Evolutionary conservation across 2,329 filamentous ascomycete genomes (phyloP).

Genomic region (Chalaropsis thielavioides): DNA sequence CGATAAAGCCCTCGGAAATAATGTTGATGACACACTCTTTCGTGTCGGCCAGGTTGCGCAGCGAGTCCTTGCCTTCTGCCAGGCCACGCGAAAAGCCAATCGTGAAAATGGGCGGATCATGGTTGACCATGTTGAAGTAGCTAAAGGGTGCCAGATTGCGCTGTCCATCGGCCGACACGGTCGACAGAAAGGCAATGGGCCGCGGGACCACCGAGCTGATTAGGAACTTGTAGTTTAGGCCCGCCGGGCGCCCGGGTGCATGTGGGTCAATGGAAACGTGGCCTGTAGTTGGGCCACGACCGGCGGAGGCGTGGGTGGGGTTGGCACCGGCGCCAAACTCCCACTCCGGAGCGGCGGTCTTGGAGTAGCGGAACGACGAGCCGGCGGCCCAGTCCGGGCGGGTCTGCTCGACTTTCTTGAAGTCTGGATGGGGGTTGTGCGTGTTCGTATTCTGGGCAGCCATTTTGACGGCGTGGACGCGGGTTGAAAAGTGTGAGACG

Average conservation of each 20-base stretch:
- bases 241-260: conserved; percentile 48
- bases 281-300: conserved; percentile 26
- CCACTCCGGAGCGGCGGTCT: conserved; percentile 54
- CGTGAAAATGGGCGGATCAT: conserved; percentile 75
- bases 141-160: conserved; percentile 75
- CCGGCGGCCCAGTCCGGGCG: conserved; percentile 45
- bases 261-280: conserved; percentile 76
- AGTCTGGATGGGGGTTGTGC: conserved; percentile 59
- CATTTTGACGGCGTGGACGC: conserved; percentile 5
- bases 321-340: conserved; percentile 52
- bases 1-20: conserved; percentile 68
- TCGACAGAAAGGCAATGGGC: conserved; percentile 55
- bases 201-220: conserved; percentile 73
- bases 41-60: conserved; percentile 57
- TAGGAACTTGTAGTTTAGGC: conserved; percentile 81
- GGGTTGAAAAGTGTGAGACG: conserved; percentile 19
- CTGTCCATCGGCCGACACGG: conserved; percentile 43
- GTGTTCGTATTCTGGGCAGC: conserved; percentile 29
- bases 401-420: conserved; percentile 54
- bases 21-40: conserved; percentile 77
- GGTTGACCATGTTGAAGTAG: conserved; percentile 70
- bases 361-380: conserved; percentile 39
- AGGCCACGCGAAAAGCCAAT: conserved; percentile 36
- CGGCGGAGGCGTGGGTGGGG: conserved; percentile 24
- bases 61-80: conserved; percentile 56